Conservation (phyloP, 768 basidiomycete genomes). For the Cystobasidiopsis lactophilus region DNA sequence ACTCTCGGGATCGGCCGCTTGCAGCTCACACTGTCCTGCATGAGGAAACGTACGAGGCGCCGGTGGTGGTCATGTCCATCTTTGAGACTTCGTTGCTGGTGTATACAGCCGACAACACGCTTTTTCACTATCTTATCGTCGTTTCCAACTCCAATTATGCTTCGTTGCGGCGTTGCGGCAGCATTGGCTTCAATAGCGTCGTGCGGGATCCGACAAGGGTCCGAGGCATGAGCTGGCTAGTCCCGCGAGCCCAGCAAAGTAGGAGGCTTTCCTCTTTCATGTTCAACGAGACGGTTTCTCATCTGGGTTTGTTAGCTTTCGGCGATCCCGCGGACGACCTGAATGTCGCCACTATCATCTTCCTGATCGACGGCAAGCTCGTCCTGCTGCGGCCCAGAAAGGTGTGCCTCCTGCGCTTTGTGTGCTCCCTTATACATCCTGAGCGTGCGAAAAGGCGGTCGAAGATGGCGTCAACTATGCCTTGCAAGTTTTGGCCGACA, state of each 20-base stretch:
- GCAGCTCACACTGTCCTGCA: slow-evolving; percentile 62
- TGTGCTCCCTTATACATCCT: background rate
- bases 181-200: slow-evolving; percentile 79
- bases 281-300: background rate
- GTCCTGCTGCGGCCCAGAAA: slow-evolving; percentile 73
- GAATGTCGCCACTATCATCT: slow-evolving; percentile 76
- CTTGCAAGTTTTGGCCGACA: slow-evolving; percentile 85
- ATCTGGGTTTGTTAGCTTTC: slow-evolving; percentile 38
- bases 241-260: slow-evolving; percentile 83
- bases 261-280: slow-evolving; percentile 21
- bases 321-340: slow-evolving; percentile 87
- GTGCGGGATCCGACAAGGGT: slow-evolving; percentile 65
- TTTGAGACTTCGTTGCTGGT: slow-evolving; percentile 88
- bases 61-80: slow-evolving; percentile 66
- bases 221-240: slow-evolving; percentile 87
- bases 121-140: slow-evolving; percentile 75
- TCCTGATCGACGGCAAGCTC: slow-evolving; percentile 81
- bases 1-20: slow-evolving; percentile 76
- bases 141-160: slow-evolving; percentile 51
- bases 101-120: slow-evolving; percentile 80
- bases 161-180: slow-evolving; percentile 72
- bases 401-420: no score
- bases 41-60: slow-evolving; percentile 48
- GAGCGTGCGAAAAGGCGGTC: slow-evolving; percentile 56
- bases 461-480: slow-evolving; percentile 85